Evolutionary conservation across 805 yeast species (phyloP).

Genomic region (Barnettozyma sucrosica): DNA sequence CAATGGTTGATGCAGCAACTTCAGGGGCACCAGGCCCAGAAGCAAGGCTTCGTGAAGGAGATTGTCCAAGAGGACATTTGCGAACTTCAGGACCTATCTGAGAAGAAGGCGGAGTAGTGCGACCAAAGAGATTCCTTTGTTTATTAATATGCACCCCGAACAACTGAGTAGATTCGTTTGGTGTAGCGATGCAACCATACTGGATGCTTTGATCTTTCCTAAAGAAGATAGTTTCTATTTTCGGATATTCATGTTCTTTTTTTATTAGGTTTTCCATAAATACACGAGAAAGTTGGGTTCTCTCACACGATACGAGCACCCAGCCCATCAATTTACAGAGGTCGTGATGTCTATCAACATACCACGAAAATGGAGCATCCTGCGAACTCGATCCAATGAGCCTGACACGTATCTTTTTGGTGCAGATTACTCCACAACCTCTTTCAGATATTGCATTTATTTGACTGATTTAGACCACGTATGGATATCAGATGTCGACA

Average conservation of each 20-base stretch:
- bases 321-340: too few species aligned
- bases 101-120: conserved; percentile 13
- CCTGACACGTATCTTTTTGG: conserved; percentile 17
- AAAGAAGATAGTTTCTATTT: not conserved
- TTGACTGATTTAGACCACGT: conserved; percentile 21
- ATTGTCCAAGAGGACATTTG: conserved; percentile 24
- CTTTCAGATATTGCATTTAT: conserved; percentile 13
- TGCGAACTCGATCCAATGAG: conserved; percentile 7
- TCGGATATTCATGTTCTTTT: not conserved
- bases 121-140: not conserved
- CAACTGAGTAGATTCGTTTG: not conserved
- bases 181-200: too few species aligned
- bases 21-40: not conserved
- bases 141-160: not conserved
- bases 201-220: not conserved
- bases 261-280: not conserved
- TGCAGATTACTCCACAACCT: conserved; percentile 12
- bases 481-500: conserved; percentile 22
- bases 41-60: not conserved
- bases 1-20: conserved; percentile 18
- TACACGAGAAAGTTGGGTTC: not conserved
- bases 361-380: conserved; percentile 21
- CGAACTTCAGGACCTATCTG: conserved; percentile 29
- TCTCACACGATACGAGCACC: not conserved
- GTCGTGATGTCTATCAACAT: conserved; percentile 12